A percentile compares a stretch with the other conserved stretches of the same genome.
These are phyloP conservation scores for Xylaria sp. DNA, from an alignment of 2,329 filamentous ascomycete species.

Conservation along the genomic window DNA sequence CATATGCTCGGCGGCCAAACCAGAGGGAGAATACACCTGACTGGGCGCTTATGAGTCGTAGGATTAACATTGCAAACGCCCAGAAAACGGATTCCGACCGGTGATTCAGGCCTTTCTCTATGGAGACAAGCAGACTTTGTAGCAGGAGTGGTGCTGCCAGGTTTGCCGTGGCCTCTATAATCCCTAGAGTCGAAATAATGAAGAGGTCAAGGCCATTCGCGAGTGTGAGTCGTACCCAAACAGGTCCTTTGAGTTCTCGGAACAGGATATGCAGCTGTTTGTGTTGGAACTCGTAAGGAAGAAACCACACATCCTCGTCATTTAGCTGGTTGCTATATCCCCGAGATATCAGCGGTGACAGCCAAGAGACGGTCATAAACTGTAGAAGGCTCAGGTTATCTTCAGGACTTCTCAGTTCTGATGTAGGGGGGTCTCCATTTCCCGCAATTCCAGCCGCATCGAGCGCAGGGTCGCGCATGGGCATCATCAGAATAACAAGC, in stretches of 20 bases:
- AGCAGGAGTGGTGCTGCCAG: slow-evolving; percentile 70
- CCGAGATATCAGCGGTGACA: slow-evolving; percentile 71
- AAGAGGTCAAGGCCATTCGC: slow-evolving; percentile 82
- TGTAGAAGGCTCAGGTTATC: slow-evolving; percentile 81
- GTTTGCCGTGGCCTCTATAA: slow-evolving; percentile 64
- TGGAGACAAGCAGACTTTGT: slow-evolving; percentile 72
- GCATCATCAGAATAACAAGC: slow-evolving; percentile 68
- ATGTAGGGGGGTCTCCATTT: slow-evolving; percentile 61
- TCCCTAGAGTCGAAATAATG: slow-evolving; percentile 67
- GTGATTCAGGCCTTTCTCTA: slow-evolving; percentile 59
- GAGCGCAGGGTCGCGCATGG: slow-evolving; percentile 66
- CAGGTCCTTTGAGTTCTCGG: slow-evolving; percentile 72
- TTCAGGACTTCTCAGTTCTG: slow-evolving; percentile 71
- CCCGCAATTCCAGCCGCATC: slow-evolving; percentile 63
- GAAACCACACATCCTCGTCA: slow-evolving; percentile 80
- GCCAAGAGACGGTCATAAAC: slow-evolving; percentile 86
- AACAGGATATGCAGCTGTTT: slow-evolving; percentile 75
- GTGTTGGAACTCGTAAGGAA: slow-evolving; percentile 85
- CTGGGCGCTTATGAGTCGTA: slow-evolving; percentile 68
- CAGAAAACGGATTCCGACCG: slow-evolving; percentile 67
- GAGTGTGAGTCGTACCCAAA: slow-evolving; percentile 70
- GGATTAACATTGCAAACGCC: slow-evolving; percentile 64
- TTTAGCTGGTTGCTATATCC: slow-evolving; percentile 71
- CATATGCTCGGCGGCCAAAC: slow-evolving; percentile 85
- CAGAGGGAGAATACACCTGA: slow-evolving; percentile 73